Evolutionary conservation across 1,139 yeast genomes (phyloP), one percentile per base, ranked within the genome.

Genomic region (Magnusiomyces sp.): DNA sequence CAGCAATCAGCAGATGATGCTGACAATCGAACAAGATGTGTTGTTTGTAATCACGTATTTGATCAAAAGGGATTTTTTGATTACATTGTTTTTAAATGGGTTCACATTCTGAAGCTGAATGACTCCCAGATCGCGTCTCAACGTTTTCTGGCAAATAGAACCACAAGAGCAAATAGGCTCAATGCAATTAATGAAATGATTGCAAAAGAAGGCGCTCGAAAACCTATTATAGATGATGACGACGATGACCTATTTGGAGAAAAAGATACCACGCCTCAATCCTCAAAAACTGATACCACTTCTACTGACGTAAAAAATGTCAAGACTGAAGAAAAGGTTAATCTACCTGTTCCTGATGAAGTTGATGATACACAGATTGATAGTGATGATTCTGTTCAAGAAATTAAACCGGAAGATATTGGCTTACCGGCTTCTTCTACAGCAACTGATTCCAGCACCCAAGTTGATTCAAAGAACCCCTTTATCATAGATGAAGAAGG

Each of bases 51-150:
- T 17, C 47, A 32, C 6, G 48, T 49, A 3, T 50, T 61, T 27
- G 52, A 50, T 34, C 55, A 51, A 19, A 54, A 53, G 39, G 55
- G 53, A 38, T 43, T 55, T 39, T 56, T 63, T 29, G 59, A 55
- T 43, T 60, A 55, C 49, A 49, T 53, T 7, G 57, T 61, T n/a
- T 65, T 64, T 51, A 56, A 56, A 36, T 43, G 58, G 55, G 58
- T 60, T 19, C 57, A 56, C 45, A 49, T 53, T 2, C 51, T 57
- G 46, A 53, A 53, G 7, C 41, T 58, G 53, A 49, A 56, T 5
- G 60, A 59, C 41, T 43, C 38, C 3, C 61, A 58, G 39, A 57
- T 62, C 11, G 34, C 46, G 16, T 48, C 41, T 3, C 33, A 33
- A 41, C 55, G 60, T 51, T 51, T 23, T 7, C 4, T 23, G 29